A percentile compares a stretch with the other conserved stretches of the same genome.
These are phyloP conservation scores for Terfezia boudieri DNA, from an alignment of 495 filamentous ascomycete genomes.

Conservation along the genomic window DNA sequence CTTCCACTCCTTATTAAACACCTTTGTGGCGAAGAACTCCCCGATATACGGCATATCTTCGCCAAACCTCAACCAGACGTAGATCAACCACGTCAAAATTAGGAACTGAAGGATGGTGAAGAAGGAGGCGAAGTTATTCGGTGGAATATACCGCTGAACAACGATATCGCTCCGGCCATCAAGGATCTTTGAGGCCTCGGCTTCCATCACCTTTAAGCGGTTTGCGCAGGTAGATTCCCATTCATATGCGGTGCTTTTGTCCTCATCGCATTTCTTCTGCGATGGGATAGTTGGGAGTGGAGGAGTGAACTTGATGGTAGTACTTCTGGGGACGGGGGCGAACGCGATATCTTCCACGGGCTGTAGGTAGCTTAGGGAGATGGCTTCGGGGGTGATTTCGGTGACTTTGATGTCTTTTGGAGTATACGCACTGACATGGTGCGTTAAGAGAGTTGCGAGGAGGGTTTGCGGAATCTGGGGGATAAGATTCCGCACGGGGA, in stretches of 20 bases:
- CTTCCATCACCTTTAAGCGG: slow-evolving; percentile 11
- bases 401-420: slow-evolving; percentile 8
- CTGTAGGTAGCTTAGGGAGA: slow-evolving; percentile 14
- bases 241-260: slow-evolving; percentile 4
- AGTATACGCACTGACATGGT: slow-evolving; percentile 8
- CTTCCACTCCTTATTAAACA: slow-evolving; percentile 16
- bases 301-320: slow-evolving; percentile 8
- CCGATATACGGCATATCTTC: neutral
- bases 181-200: slow-evolving; percentile 2
- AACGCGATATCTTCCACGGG: slow-evolving; percentile 15
- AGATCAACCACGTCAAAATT: slow-evolving; percentile 6
- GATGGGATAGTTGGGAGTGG: slow-evolving; percentile 4
- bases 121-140: slow-evolving; percentile 2
- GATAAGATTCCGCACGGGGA: slow-evolving; percentile 11
- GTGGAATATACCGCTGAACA: slow-evolving; percentile 9
- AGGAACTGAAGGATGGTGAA: slow-evolving; percentile 9
- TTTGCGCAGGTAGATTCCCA: slow-evolving; percentile 8
- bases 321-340: slow-evolving; percentile 11
- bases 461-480: slow-evolving; percentile 9
- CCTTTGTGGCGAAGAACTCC: neutral
- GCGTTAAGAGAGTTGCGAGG: slow-evolving; percentile 9
- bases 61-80: slow-evolving; percentile 4
- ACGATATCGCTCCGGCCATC: slow-evolving; percentile 12
- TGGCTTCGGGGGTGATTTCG: slow-evolving; percentile 2
- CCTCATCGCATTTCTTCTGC: neutral